Evolutionary conservation across 306 rosid genomes (phyloP), one percentile per base, ranked within the genome.

Genomic region (Ziziphus jujuba): DNA sequence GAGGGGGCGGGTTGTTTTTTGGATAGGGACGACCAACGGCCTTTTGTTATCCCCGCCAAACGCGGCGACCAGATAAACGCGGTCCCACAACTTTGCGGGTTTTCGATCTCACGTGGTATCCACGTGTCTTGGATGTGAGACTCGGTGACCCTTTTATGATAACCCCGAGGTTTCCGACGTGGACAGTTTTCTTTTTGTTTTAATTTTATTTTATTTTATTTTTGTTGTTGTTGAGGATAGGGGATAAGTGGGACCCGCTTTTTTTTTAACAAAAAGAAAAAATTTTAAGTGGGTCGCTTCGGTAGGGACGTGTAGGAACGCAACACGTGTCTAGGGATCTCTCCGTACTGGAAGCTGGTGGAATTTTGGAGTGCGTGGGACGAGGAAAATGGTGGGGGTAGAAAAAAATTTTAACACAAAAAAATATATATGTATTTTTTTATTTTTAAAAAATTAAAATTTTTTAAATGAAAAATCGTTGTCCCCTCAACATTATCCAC

Each of bases 371-470:
- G 65, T 56, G 55, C 33, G 53, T 56, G 75, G 51, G 83, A 80
- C 74, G 79, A 57, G 81, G 81, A 75, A 80, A 80, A 60, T 65
- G 72, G 88, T 9, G 2, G 50, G 66, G 58, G 66, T 17, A 59
- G 19, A 25, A 38, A 6, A 47, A 23, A n/a, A n/a, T 5, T 40
- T 24, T 34, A 45, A 14, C 45, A 15, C 22, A 9, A 31, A 28
- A 57, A 57, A 7, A 13, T 35, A 36, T 10, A 8, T 38, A 5
- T 38, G 6, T 38, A 7, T 38, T 38, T 2, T 36, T 40, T 23
- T 21, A 62, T 19, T 12, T 13, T 16, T 16, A 1, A 21, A 17
- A 19, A 43, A 4, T 21, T n/a, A 61, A 21, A 38, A 20, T 12
- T 10, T 10, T 12, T 10, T 10, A 44, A 7, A 25, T 28, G 12